Percentiles rank a stretch among this genome's conserved stretches.
These are phyloP conservation scores for Paramecium bursaria DNA, from an alignment of 73 alveolate genomes.

Conservation along the genomic window DNA sequence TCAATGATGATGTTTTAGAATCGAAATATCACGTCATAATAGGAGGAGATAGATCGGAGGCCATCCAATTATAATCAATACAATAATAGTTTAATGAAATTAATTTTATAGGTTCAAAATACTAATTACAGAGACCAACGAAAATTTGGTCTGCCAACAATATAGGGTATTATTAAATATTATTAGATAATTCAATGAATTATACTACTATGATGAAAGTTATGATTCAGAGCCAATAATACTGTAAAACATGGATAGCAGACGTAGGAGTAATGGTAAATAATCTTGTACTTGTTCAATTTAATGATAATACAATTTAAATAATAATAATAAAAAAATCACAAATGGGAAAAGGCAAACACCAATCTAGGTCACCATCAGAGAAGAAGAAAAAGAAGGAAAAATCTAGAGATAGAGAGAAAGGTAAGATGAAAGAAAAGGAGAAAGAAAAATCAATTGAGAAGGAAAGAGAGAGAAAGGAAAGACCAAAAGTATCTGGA, in stretches of 20 bases:
- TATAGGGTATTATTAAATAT: constrained; percentile 2
- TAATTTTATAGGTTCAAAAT: background rate
- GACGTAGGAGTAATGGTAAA: constrained; percentile 26
- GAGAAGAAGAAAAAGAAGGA: constrained; percentile 50
- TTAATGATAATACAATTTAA: background rate
- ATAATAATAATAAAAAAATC: background rate
- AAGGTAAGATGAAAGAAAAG: background rate
- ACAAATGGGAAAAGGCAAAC: constrained; percentile 50
- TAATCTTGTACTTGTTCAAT: constrained; percentile 53
- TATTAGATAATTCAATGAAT: background rate
- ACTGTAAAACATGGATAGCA: background rate
- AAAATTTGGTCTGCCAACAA: constrained; percentile 35
- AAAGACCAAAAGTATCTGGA: constrained; percentile 1
- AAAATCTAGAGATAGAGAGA: constrained; percentile 11
- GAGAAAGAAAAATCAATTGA: constrained; percentile 18
- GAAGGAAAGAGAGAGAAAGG: constrained; percentile 49
- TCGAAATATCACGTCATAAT: background rate
- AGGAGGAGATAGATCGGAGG: constrained; percentile 35
- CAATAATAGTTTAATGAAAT: constrained; percentile 26
- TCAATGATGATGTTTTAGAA: constrained; percentile 19
- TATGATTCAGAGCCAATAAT: background rate
- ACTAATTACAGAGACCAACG: constrained; percentile 3
- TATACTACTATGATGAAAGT: constrained; percentile 41
- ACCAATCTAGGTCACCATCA: constrained; percentile 31
- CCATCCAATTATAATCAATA: constrained; percentile 3